phyloP scores from a whole-genome alignment of 345 rosid genomes.

The Murraya koenigii region DNA sequence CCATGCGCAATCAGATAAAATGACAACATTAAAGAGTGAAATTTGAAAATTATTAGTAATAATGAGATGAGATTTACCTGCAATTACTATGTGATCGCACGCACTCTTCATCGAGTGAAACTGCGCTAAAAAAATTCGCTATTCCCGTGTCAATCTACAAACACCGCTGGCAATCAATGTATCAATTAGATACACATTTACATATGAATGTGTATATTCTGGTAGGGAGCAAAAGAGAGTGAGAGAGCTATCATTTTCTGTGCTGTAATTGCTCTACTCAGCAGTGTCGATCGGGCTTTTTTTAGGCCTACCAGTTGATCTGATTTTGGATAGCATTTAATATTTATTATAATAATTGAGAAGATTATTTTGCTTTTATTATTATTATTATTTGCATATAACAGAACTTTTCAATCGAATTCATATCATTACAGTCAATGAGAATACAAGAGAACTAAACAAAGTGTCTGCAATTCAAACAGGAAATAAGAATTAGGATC shows the following conservation, averaged over 20 bases:
- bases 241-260: neutral
- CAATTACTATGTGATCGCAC: conserved; percentile 73
- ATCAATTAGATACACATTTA: conserved; percentile 17
- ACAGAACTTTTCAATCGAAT: too few relatives aligned
- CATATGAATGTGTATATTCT: neutral
- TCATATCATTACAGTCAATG: too few relatives aligned
- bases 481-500: too few relatives aligned
- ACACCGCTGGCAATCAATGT: conserved; percentile 23
- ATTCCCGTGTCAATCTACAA: conserved; percentile 48
- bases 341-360: too few relatives aligned
- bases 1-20: neutral
- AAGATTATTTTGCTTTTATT: too few relatives aligned
- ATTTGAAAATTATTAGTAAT: neutral
- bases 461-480: too few relatives aligned
- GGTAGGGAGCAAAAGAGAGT: neutral
- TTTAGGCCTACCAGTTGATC: too few relatives aligned
- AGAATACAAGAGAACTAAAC: too few relatives aligned
- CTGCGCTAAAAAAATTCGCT: conserved; percentile 85
- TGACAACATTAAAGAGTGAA: neutral
- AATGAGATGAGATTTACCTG: conserved; percentile 42
- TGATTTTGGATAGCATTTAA: too few relatives aligned
- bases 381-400: too few relatives aligned
- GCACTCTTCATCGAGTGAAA: conserved; percentile 77
- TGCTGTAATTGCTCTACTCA: neutral
- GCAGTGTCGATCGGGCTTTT: neutral